Evolutionary conservation across 2,329 filamentous ascomycete genomes (phyloP).

Genomic region (Botrytis cinerea): DNA sequence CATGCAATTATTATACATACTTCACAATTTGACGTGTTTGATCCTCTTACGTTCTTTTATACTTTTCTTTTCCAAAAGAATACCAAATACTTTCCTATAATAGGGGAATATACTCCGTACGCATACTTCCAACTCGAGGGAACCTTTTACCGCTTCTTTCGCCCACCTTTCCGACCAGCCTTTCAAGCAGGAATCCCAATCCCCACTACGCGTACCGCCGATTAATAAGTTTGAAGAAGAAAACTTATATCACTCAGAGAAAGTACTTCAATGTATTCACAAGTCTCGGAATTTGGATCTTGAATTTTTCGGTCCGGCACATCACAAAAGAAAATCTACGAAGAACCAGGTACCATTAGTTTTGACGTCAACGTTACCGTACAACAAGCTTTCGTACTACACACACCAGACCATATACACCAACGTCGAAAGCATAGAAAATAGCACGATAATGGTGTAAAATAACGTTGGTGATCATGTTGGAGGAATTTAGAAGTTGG

Average conservation of each 20-base stretch:
- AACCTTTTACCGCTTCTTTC: slow-evolving; percentile 25
- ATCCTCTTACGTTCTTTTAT: neutral
- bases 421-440: neutral
- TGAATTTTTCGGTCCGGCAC: slow-evolving; percentile 2
- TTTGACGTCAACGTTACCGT: slow-evolving; percentile 16
- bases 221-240: slow-evolving; percentile 15
- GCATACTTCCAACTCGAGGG: slow-evolving; percentile 2
- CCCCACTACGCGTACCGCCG: slow-evolving; percentile 21
- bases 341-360: neutral
- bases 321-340: neutral
- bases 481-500: slow-evolving; percentile 25
- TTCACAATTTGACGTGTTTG: slow-evolving; percentile 6
- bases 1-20: slow-evolving; percentile 18
- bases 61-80: slow-evolving; percentile 7
- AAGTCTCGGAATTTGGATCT: slow-evolving; percentile 9
- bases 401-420: neutral
- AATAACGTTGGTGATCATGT: slow-evolving; percentile 23
- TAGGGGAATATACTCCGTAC: slow-evolving; percentile 14
- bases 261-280: slow-evolving; percentile 2
- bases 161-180: slow-evolving; percentile 24
- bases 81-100: slow-evolving; percentile 7
- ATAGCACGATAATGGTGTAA: slow-evolving; percentile 23
- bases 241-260: slow-evolving; percentile 20
- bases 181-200: slow-evolving; percentile 16
- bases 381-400: neutral